Conservation (phyloP, 768 basidiomycete species). For the Amanita brunnescens region DNA sequence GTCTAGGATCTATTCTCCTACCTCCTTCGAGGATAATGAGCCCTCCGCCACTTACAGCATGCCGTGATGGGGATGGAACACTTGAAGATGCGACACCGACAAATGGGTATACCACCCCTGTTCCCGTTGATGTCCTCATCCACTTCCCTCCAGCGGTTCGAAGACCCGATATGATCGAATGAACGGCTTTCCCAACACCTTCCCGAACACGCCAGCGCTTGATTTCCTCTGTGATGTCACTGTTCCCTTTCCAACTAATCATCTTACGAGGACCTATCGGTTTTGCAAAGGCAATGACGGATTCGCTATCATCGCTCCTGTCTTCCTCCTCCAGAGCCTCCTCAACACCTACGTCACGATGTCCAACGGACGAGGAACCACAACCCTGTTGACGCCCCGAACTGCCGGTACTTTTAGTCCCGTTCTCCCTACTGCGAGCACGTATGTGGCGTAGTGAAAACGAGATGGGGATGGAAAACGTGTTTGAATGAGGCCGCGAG, state of each 20-base stretch:
- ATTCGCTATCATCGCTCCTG: background rate
- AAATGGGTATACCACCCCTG: slow-evolving; percentile 1
- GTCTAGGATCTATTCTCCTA: background rate
- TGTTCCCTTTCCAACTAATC: background rate
- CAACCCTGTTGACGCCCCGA: background rate
- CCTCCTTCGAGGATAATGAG: background rate
- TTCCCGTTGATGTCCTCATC: background rate
- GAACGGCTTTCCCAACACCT: background rate
- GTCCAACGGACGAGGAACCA: background rate
- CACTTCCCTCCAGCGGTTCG: background rate
- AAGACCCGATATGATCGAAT: background rate
- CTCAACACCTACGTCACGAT: background rate
- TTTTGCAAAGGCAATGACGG: background rate
- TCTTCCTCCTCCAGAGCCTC: background rate
- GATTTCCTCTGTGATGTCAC: no score
- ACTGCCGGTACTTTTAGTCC: background rate
- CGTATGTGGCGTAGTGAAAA: slow-evolving; percentile 1
- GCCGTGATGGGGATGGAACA: background rate
- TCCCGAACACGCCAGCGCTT: background rate
- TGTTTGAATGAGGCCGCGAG: background rate
- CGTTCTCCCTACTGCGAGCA: background rate
- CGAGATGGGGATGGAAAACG: background rate
- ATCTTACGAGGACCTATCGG: background rate
- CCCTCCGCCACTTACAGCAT: background rate
- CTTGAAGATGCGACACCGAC: background rate